Conservation (phyloP, 768 basidiomycete species). For the Mycena galopus region DNA sequence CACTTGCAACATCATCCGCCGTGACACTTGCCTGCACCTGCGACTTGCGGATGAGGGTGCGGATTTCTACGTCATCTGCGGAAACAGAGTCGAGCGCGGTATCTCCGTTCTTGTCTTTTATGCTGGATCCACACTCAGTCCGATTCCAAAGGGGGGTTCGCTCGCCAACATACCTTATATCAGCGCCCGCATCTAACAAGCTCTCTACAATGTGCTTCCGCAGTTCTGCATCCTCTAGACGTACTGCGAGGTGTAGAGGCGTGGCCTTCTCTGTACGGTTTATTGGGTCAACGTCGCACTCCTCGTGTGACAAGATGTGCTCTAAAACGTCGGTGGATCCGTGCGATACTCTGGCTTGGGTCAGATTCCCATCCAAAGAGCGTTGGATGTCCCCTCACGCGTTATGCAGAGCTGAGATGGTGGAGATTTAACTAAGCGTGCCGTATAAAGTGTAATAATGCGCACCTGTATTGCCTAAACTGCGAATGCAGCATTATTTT, state of each 20-base stretch:
- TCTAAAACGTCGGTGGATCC: slow-evolving; percentile 77
- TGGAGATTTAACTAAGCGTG: background rate
- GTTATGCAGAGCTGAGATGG: slow-evolving; percentile 71
- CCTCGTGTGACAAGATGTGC: slow-evolving; percentile 77
- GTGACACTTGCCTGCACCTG: slow-evolving; percentile 66
- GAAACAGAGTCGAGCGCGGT: slow-evolving; percentile 69
- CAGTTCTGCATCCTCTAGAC: slow-evolving; percentile 66
- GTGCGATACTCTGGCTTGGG: slow-evolving; percentile 58
- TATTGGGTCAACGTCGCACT: slow-evolving; percentile 85
- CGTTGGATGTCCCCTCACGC: slow-evolving; percentile 61
- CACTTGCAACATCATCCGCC: slow-evolving; percentile 73
- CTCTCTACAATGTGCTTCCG: slow-evolving; percentile 69
- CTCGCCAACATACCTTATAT: slow-evolving; percentile 64
- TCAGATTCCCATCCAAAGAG: slow-evolving; percentile 10
- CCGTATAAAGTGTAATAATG: background rate
- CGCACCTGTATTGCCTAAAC: slow-evolving; percentile 84
- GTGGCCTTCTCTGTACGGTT: slow-evolving; percentile 80
- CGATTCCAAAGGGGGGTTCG: background rate
- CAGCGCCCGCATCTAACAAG: slow-evolving; percentile 84
- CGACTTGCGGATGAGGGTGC: slow-evolving; percentile 64
- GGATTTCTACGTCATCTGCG: slow-evolving; percentile 63
- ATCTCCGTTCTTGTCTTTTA: slow-evolving; percentile 79
- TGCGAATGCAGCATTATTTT: slow-evolving; percentile 45
- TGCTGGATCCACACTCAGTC: slow-evolving; percentile 53
- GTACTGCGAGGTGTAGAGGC: slow-evolving; percentile 82